Conservation (phyloP, 1,284 basidiomycete genomes). For the Albatrellus sp. region DNA sequence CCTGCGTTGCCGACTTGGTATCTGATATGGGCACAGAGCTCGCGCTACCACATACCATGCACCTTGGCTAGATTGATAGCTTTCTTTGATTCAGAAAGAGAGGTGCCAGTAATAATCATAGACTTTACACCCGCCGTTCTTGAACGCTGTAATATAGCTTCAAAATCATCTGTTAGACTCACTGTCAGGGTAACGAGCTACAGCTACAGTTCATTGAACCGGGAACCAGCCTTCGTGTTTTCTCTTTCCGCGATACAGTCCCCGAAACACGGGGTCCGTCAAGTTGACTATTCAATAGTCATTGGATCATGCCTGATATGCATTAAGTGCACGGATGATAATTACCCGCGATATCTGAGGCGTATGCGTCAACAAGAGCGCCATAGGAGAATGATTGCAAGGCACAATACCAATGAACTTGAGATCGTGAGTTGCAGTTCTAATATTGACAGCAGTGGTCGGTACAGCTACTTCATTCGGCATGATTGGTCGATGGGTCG, state of each 20-base stretch:
- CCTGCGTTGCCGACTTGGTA: constrained; percentile 22
- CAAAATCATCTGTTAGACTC: constrained; percentile 43
- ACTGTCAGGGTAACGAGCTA: constrained; percentile 13
- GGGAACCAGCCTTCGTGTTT: constrained; percentile 38
- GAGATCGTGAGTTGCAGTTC: constrained; percentile 7
- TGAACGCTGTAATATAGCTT: constrained; percentile 49
- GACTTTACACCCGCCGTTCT: constrained; percentile 53
- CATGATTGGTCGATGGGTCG: too few species aligned
- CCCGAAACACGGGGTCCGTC: constrained; percentile 50
- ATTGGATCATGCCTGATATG: constrained; percentile 2
- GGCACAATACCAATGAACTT: constrained; percentile 26
- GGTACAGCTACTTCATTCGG: too few species aligned
- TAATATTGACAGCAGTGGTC: too few species aligned
- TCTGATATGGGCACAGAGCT: background rate
- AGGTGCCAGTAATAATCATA: constrained; percentile 80
- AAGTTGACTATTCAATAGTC: constrained; percentile 35
- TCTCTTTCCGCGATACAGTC: constrained; percentile 35
- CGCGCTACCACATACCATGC: constrained; percentile 28
- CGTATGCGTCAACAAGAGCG: background rate
- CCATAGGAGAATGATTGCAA: background rate
- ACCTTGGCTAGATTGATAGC: constrained; percentile 53
- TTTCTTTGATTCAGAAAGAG: constrained; percentile 50
- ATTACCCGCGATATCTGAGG: constrained; percentile 33
- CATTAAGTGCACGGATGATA: background rate
- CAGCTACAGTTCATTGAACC: background rate